Percentiles rank a stretch among this genome's conserved stretches.
Conservation (phyloP, 371 early-diverging fungal genomes). For the Mucor sp. region DNA sequence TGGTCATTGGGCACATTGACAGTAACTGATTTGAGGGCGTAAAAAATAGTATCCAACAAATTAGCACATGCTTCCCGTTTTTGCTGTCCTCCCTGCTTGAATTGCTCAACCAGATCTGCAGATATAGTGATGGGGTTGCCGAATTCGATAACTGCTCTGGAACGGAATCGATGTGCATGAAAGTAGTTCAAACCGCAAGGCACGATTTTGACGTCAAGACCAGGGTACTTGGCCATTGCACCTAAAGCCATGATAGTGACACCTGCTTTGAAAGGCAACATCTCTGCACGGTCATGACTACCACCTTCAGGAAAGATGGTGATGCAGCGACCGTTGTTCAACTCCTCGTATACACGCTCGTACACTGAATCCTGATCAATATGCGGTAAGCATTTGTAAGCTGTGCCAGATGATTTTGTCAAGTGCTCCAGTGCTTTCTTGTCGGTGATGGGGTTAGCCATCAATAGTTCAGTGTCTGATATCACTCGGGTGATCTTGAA, state of each 20-base stretch:
- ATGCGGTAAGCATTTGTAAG: slow-evolving; percentile 82
- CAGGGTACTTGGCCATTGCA: slow-evolving; percentile 90
- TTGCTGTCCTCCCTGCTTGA: slow-evolving; percentile 78
- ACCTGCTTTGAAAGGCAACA: slow-evolving; percentile 73
- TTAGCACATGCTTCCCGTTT: slow-evolving; percentile 82
- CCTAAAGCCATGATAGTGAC: slow-evolving; percentile 93
- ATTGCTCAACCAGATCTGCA: slow-evolving; percentile 79
- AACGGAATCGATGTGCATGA: slow-evolving; percentile 95
- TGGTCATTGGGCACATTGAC: slow-evolving; percentile 93
- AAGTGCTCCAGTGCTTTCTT: slow-evolving; percentile 63
- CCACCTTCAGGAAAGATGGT: slow-evolving; percentile 99
- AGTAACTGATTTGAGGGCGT: slow-evolving; percentile 83
- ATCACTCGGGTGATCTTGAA: slow-evolving; percentile 68
- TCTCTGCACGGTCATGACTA: slow-evolving; percentile 93
- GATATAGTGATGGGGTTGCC: slow-evolving; percentile 87
- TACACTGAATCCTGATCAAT: slow-evolving; percentile 90
- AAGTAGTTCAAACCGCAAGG: slow-evolving; percentile 95
- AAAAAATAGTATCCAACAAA: slow-evolving; percentile 79
- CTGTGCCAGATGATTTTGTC: slow-evolving; percentile 58
- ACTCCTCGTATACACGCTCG: slow-evolving; percentile 75
- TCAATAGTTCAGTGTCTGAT: slow-evolving; percentile 77
- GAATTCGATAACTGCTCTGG: slow-evolving; percentile 95
- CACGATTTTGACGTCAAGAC: slow-evolving; percentile 89
- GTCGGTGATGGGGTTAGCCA: slow-evolving; percentile 69
- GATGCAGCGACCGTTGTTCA: slow-evolving; percentile 82